Base-by-base conservation (phyloP, 2,329 filamentous ascomycete genomes). In the Myriangium duriaei region DNA sequence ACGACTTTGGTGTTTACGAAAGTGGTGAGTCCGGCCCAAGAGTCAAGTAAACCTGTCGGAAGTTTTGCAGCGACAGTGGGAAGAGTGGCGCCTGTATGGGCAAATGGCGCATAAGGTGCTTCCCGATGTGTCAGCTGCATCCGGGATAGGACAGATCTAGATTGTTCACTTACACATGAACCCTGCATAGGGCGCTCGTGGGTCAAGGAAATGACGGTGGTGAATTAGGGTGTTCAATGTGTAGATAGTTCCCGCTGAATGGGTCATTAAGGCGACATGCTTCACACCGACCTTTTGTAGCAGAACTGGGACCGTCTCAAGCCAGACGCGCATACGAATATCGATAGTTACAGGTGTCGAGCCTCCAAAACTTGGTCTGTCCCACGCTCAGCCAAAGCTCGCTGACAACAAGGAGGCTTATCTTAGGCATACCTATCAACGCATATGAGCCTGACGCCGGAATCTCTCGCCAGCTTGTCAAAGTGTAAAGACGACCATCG, bases 281-380 rank as follows among this genome's bases (percentile, higher is more conserved):
- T 52, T 39, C 32, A 64, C 56, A 0, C 49, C 33, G 4, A 68
- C 52, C 30, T 52, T 41, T 4, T 48, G 26, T 4, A 68, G 49
- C 0, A 68, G 47, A 4, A 42, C 45, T 12, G 63, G 61, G 1
- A 67, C 49, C 1, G 56, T 54, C 43, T 67, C 62, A 15, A 64
- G 48, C 56, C 60, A 68, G 13, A 53, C 47, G 4, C 48, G 30
- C 11, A 67, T 48, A 3, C 65, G 54, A 11, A 55, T 34, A 7
- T 50, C 33, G 4, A 65, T 42, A 1, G 51, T 42, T 0, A 66
- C 62, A 2, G 52, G 45, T 0, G 60, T 62, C 10, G 63, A 64
- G 24, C 54, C 60, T 13, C 66, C 65, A 40, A 66, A 56, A n/a
- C 57, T 61, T 11, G 63, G 60, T 44, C 64, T 64, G 15, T 13